A percentile compares a stretch with the other conserved stretches of the same genome.
phyloP scores from a whole-genome alignment of 208 protist species.

The Crithidia expoeki region DNA sequence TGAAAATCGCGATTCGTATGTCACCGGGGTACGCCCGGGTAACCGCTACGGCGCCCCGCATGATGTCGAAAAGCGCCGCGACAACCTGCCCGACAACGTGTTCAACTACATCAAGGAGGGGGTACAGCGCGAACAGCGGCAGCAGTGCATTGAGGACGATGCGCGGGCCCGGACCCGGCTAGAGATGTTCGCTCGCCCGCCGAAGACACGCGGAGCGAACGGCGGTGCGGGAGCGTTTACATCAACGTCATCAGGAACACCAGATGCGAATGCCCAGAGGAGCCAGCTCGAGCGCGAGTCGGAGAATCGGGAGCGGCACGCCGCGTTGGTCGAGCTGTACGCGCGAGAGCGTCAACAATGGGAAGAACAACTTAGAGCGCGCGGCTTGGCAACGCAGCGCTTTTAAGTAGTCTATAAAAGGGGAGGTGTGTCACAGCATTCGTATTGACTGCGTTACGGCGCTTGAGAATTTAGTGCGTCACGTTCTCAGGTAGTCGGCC shows the following conservation, averaged over 20 bases:
- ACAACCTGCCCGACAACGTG: constrained; percentile 87
- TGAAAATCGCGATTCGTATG: constrained; percentile 85
- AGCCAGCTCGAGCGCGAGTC: constrained; percentile 37
- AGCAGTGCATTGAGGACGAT: constrained; percentile 69
- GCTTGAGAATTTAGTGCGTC: not conserved
- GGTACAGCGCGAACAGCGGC: constrained; percentile 73
- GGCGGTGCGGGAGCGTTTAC: not conserved
- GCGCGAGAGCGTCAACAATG: constrained; percentile 60
- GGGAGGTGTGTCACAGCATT: too few relatives aligned
- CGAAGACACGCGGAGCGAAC: not conserved
- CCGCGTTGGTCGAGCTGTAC: constrained; percentile 74
- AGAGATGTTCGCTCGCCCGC: constrained; percentile 32
- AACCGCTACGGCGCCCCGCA: constrained; percentile 65
- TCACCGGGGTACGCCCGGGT: constrained; percentile 77
- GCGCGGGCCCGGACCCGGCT: constrained; percentile 50
- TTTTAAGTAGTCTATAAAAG: not conserved
- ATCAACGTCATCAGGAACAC: not conserved
- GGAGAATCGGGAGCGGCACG: constrained; percentile 53
- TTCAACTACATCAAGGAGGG: constrained; percentile 77
- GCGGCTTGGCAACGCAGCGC: constrained; percentile 39
- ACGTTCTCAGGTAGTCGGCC: not conserved
- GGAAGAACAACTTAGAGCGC: constrained; percentile 52
- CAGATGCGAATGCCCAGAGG: constrained; percentile 8
- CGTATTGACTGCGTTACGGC: too few relatives aligned
- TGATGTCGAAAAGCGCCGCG: constrained; percentile 83